Evolutionary conservation across 163 green algal species (phyloP).

Genomic region (Volvox carteri): DNA sequence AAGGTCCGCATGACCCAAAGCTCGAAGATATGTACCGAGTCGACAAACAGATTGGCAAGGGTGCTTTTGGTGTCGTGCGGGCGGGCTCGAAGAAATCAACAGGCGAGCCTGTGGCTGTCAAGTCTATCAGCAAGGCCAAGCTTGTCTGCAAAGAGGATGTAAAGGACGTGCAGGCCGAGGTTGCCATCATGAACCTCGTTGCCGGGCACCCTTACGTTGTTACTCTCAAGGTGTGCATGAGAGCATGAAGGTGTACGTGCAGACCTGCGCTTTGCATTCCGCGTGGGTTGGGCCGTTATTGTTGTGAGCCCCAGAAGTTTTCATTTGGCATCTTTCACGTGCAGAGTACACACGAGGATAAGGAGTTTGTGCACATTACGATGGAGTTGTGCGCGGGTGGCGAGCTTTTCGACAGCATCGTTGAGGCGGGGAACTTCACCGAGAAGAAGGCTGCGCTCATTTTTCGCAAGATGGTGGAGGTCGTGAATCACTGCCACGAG

Average conservation of each 20-base stretch:
- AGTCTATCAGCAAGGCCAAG: constrained; percentile 88
- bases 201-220: constrained; percentile 86
- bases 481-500: constrained; percentile 88
- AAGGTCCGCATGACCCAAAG: constrained; percentile 57
- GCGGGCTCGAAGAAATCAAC: constrained; percentile 62
- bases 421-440: constrained; percentile 84
- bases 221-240: constrained; percentile 76
- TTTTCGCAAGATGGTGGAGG: constrained; percentile 88
- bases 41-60: constrained; percentile 79
- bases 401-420: constrained; percentile 92
- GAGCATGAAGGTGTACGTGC: too few relatives aligned
- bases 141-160: constrained; percentile 85
- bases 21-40: constrained; percentile 69
- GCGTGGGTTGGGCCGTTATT: too few relatives aligned
- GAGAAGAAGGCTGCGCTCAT: constrained; percentile 72
- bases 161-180: constrained; percentile 82
- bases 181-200: constrained; percentile 89
- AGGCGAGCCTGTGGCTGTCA: constrained; percentile 76
- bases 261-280: not conserved
- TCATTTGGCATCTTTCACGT: constrained; percentile 20
- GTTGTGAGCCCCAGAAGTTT: too few relatives aligned
- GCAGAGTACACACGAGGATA: constrained; percentile 84
- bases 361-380: constrained; percentile 83
- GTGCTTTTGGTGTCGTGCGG: constrained; percentile 83
- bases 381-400: constrained; percentile 91